Conservation (phyloP, 208 protist species). For the Novymonas esmeraldas region DNA sequence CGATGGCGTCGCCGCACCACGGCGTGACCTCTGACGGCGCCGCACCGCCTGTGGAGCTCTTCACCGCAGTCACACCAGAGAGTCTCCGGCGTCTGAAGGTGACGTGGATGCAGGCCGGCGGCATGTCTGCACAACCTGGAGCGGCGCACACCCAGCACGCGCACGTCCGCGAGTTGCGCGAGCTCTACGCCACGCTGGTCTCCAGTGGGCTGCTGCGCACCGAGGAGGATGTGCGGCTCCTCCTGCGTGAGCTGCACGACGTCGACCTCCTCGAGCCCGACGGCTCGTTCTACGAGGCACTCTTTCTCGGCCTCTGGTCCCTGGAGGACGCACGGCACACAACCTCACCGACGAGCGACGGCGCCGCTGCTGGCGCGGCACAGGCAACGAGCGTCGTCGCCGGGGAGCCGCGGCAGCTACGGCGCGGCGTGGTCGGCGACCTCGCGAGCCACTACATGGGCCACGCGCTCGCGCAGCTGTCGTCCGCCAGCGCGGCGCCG, state of each 20-base stretch:
- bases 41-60: not conserved
- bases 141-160: not conserved
- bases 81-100: constrained; percentile 30
- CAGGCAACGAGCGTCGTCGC: constrained; percentile 18
- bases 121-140: constrained; percentile 3
- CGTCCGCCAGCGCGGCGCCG: not conserved
- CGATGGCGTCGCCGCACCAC: not conserved
- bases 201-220: constrained; percentile 34
- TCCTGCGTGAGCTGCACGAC: constrained; percentile 54
- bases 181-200: constrained; percentile 66
- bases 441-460: constrained; percentile 76
- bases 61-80: constrained; percentile 11
- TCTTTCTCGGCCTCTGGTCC: constrained; percentile 34
- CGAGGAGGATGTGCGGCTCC: constrained; percentile 43
- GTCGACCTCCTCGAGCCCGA: constrained; percentile 58
- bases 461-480: constrained; percentile 41
- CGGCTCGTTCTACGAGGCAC: constrained; percentile 44
- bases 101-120: constrained; percentile 25
- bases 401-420: constrained; percentile 26
- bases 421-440: constrained; percentile 44
- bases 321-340: constrained; percentile 4
- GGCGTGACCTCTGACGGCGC: too few relatives aligned
- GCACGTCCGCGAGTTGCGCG: constrained; percentile 13
- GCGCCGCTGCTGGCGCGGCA: not conserved
- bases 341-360: not conserved